Evolutionary conservation across 2,329 filamentous ascomycete genomes (phyloP), one percentile per base, ranked within the genome.

Genomic region (Dothideomycetes sp.): DNA sequence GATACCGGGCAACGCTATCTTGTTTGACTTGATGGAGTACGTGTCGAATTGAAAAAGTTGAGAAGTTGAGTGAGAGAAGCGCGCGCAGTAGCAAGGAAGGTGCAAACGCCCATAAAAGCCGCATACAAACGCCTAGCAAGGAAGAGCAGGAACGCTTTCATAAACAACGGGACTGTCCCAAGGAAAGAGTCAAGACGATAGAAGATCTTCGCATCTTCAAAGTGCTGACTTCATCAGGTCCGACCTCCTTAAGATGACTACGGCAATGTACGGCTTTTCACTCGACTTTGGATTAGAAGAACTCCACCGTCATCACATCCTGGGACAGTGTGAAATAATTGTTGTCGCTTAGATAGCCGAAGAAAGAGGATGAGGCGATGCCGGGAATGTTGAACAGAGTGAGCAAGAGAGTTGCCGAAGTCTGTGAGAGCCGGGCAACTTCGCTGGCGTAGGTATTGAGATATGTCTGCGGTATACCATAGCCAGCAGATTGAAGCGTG

Each of bases 381-480:
- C 71, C 68, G 0, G 76, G 71, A 1, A 73, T 64, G 47, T 79
- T 80, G 57, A 80, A 64, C 17, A 79, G 58, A 5, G 77, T 61
- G 16, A 80, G 63, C 11, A 76, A 73, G 8, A 76, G 59, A 2
- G 75, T 73, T 2, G 64, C 63, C 0, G 71, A 67, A 0, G 64
- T 58, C 15, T 71, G 63, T 0, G 70, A 59, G 2, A 67, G 55
- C 1, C 66, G 64, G 2, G 69, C 64, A 5, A 77, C 60, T 2
- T 65, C 60, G 9, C 59, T 55, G 0, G 76, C 75, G 48, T 78
- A 80, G 1, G 68, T 68, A 1, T 63, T 66, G 5, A 78, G 60
- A 50, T 77, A 78, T 0, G 73, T 76, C 43, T 72, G 71, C 10
- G 76, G 76, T 47, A 79, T 71, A 22, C 74, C 67, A 50, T 79